Percentiles rank a stretch among this genome's conserved stretches.
Evolutionary conservation across 805 yeast species (phyloP).

Genomic region (Lipomyces mesembrius): DNA sequence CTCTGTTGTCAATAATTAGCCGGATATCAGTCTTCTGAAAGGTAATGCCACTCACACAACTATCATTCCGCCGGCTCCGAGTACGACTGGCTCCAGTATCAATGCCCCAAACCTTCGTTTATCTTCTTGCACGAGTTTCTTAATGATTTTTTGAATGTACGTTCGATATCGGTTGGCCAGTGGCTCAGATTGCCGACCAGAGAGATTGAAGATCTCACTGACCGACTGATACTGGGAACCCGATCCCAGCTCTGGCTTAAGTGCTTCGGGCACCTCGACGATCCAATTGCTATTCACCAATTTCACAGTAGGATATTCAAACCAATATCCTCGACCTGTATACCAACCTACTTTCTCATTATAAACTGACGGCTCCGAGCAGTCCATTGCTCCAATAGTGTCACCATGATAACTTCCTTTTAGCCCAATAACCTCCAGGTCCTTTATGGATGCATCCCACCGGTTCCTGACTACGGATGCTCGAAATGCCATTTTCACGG

Average conservation of each 20-base stretch:
- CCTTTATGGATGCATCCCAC: slow-evolving; percentile 24
- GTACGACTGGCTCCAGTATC: slow-evolving; percentile 39
- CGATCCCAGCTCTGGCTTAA: not conserved
- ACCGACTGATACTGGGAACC: not conserved
- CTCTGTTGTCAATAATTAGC: slow-evolving; percentile 1
- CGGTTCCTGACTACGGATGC: slow-evolving; percentile 34
- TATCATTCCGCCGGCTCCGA: slow-evolving; percentile 43
- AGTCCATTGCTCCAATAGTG: slow-evolving; percentile 41
- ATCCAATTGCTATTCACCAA: slow-evolving; percentile 38
- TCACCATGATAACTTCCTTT: slow-evolving; percentile 42
- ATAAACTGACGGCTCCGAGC: slow-evolving; percentile 40
- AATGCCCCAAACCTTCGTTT: slow-evolving; percentile 41
- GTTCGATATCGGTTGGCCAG: not conserved
- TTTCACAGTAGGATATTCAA: slow-evolving; percentile 39
- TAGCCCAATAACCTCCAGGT: slow-evolving; percentile 37
- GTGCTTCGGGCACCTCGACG: slow-evolving; percentile 2
- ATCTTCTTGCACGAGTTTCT: slow-evolving; percentile 10
- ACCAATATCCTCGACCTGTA: slow-evolving; percentile 39
- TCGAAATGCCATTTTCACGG: slow-evolving; percentile 41
- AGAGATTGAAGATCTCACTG: slow-evolving; percentile 3
- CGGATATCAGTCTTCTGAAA: not conserved
- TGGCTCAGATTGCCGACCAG: not conserved
- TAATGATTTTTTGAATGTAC: not conserved
- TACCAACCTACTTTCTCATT: slow-evolving; percentile 40
- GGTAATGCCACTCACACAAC: slow-evolving; percentile 14